These are phyloP conservation scores for Rhizoclosmatium globosum DNA, from an alignment of 192 early-diverging fungal species.

Conservation along the genomic window DNA sequence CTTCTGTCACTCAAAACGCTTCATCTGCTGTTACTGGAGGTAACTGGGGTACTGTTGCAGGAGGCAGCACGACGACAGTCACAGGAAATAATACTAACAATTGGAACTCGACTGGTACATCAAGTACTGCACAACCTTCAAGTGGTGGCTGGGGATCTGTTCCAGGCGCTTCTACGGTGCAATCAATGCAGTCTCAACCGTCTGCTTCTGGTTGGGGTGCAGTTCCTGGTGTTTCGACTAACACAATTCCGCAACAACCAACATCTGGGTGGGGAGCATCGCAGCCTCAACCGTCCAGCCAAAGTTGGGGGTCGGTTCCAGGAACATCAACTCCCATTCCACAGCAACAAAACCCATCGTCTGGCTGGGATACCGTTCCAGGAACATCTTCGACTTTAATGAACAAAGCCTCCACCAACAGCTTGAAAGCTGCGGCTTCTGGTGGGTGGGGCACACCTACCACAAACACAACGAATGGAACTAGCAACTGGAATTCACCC, in stretches of 20 bases:
- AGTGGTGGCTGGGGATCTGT: conserved; percentile 10
- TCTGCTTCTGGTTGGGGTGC: conserved; percentile 19
- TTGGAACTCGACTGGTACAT: not conserved
- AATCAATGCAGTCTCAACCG: not conserved
- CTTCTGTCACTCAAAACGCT: not conserved
- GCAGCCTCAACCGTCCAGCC: not conserved
- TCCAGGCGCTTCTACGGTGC: not conserved
- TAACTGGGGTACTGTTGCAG: too few relatives aligned
- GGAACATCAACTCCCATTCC: not conserved
- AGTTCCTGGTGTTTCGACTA: not conserved
- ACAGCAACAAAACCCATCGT: not conserved
- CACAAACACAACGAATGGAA: not conserved
- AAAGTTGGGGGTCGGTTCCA: not conserved
- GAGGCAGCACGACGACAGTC: too few relatives aligned
- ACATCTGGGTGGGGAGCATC: not conserved
- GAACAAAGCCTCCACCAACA: not conserved
- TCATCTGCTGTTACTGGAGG: too few relatives aligned
- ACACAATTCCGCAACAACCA: not conserved
- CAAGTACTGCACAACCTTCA: not conserved
- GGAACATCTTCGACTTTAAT: not conserved
- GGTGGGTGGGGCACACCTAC: not conserved
- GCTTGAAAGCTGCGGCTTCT: not conserved
- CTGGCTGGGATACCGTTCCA: conserved; percentile 17
- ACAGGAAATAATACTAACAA: not conserved
- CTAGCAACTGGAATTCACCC: not conserved